These are phyloP conservation scores for Orychophragmus violaceus DNA, from an alignment of 345 rosid species.

Conservation along the genomic window DNA sequence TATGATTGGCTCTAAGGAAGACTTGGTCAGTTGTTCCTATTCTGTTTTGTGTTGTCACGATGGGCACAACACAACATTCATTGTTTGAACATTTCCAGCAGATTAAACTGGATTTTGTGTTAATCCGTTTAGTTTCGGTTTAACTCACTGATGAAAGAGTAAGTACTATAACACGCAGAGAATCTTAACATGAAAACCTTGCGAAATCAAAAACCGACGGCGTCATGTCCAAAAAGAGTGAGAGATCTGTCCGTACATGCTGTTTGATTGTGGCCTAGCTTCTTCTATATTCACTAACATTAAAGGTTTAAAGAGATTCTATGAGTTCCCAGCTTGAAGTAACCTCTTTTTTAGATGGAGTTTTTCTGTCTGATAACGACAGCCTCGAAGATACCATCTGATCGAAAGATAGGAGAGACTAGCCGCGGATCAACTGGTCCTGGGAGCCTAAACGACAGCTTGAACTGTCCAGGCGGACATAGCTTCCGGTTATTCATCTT, in stretches of 20 bases:
- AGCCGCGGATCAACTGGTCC: constrained; percentile 76
- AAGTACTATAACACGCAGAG: neutral
- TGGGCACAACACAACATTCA: neutral
- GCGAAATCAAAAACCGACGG: too few relatives aligned
- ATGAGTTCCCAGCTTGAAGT: neutral
- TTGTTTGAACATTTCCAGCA: constrained; percentile 9
- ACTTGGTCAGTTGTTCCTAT: constrained; percentile 18
- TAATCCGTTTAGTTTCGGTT: neutral
- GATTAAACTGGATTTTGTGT: neutral
- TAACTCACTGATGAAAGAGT: neutral
- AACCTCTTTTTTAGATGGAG: constrained; percentile 7
- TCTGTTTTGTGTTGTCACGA: constrained; percentile 12
- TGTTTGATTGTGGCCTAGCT: neutral
- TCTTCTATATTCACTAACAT: neutral
- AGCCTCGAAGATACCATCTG: constrained; percentile 66
- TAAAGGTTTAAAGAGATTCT: constrained; percentile 5
- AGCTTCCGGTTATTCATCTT: constrained; percentile 39
- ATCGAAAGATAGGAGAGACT: constrained; percentile 46
- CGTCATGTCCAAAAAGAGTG: neutral
- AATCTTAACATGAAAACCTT: too few relatives aligned
- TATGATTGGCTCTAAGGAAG: constrained; percentile 19
- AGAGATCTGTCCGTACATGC: neutral
- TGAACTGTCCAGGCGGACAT: constrained; percentile 49
- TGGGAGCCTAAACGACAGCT: constrained; percentile 53
- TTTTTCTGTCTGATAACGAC: constrained; percentile 39